phyloP scores from a whole-genome alignment of 2,329 filamentous ascomycete species.

The Fusarium falciforme region DNA sequence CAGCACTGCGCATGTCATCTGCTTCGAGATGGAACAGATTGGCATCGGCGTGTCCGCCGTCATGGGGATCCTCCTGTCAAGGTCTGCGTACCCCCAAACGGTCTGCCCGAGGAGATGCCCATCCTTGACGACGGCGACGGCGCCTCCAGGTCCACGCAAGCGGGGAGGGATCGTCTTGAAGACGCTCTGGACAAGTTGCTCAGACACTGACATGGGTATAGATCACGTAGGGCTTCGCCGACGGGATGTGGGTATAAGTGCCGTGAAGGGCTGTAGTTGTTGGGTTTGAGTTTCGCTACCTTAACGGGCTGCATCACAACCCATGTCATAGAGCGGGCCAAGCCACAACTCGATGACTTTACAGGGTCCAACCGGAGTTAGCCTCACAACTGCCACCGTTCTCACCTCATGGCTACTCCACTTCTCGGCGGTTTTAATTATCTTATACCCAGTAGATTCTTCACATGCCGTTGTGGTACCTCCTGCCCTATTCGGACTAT shows the following conservation, averaged over 20 bases:
- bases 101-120: conserved; percentile 14
- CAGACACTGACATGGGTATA: neutral
- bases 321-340: conserved; percentile 31
- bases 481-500: conserved; percentile 2
- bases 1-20: conserved; percentile 31
- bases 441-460: neutral
- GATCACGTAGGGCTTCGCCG: neutral
- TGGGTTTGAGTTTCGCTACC: neutral
- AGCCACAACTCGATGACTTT: neutral
- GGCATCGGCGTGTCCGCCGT: conserved; percentile 21
- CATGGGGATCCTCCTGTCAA: conserved; percentile 29
- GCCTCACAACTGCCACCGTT: conserved; percentile 7
- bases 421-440: neutral
- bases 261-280: neutral
- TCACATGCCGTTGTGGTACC: neutral
- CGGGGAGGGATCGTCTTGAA: conserved; percentile 19
- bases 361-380: neutral
- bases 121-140: conserved; percentile 26
- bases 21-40: conserved; percentile 32
- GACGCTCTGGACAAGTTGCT: conserved; percentile 11
- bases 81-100: conserved; percentile 34
- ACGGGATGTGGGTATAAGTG: conserved; percentile 24
- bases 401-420: neutral
- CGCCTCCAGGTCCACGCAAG: conserved; percentile 29
- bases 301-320: neutral